Conservation (phyloP, 345 rosid species). For the Euphorbia tirucalli region DNA sequence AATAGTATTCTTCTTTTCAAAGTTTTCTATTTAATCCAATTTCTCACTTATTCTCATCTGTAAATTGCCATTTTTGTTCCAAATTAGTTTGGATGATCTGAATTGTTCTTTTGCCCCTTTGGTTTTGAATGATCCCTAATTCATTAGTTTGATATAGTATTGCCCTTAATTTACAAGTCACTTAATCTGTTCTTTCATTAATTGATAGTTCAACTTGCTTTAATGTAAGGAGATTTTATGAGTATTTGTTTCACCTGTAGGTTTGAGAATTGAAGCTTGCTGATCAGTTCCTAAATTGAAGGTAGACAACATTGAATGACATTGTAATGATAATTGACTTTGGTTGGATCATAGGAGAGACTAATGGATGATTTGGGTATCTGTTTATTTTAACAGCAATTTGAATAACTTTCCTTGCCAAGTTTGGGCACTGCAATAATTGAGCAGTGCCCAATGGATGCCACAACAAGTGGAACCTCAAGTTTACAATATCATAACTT, state of each 20-base stretch:
- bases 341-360: slow-evolving; percentile 21
- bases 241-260: slow-evolving; percentile 38
- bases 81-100: background rate
- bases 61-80: too few relatives aligned
- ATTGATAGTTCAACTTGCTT: background rate
- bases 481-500: slow-evolving; percentile 61
- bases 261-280: slow-evolving; percentile 49
- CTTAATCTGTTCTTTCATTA: background rate
- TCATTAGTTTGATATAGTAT: background rate
- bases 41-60: too few relatives aligned
- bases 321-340: slow-evolving; percentile 1
- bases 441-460: slow-evolving; percentile 84
- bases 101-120: background rate
- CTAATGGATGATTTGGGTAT: slow-evolving; percentile 18
- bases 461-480: slow-evolving; percentile 74
- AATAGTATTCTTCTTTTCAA: slow-evolving; percentile 40
- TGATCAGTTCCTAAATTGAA: slow-evolving; percentile 29
- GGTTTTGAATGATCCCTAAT: too few relatives aligned
- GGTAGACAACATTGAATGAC: slow-evolving; percentile 28
- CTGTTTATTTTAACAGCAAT: slow-evolving; percentile 25
- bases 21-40: slow-evolving; percentile 30
- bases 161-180: background rate
- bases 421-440: slow-evolving; percentile 51
- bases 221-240: slow-evolving; percentile 18
- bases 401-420: slow-evolving; percentile 31